Conservation (phyloP, 495 filamentous ascomycete genomes). For the Aspergillus indologenus region DNA sequence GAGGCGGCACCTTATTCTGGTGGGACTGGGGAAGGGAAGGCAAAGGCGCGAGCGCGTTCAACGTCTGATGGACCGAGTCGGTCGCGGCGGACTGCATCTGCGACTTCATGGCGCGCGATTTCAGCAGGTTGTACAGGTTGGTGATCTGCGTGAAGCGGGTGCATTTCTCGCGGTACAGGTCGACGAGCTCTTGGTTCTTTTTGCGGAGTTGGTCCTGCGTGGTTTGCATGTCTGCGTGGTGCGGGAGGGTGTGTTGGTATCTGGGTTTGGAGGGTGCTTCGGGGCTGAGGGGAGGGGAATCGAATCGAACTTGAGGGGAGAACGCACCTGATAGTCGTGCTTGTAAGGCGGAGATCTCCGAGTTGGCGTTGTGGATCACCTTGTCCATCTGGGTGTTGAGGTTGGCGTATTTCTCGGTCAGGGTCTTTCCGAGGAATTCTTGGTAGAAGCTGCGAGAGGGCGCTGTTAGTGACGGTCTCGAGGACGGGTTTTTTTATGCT, state of each 20-base stretch:
- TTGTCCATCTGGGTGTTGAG: slow-evolving; percentile 75
- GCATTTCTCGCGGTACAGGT: slow-evolving; percentile 68
- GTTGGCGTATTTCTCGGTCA: slow-evolving; percentile 70
- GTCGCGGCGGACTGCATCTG: slow-evolving; percentile 69
- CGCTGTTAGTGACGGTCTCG: slow-evolving; percentile 15
- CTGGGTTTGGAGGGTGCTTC: slow-evolving; percentile 7
- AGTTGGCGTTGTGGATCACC: slow-evolving; percentile 76
- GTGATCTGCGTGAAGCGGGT: slow-evolving; percentile 74
- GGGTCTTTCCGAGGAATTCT: slow-evolving; percentile 65
- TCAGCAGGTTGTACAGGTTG: slow-evolving; percentile 80
- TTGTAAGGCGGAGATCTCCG: slow-evolving; percentile 67
- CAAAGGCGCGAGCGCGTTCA: slow-evolving; percentile 39
- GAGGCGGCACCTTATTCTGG: no score
- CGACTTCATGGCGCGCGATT: slow-evolving; percentile 65
- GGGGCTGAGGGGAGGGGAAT: background rate
- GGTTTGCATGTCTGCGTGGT: slow-evolving; percentile 62
- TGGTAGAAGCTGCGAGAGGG: slow-evolving; percentile 66
- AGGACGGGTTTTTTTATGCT: background rate
- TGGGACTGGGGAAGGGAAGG: no score
- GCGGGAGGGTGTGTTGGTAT: no score
- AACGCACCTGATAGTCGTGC: slow-evolving; percentile 54
- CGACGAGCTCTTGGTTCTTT: slow-evolving; percentile 73
- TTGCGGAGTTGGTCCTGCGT: slow-evolving; percentile 65
- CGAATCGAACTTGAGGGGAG: background rate
- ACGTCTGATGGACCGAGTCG: slow-evolving; percentile 59